A percentile compares a stretch with the other conserved stretches of the same genome.
Conservation (phyloP, 441 rosid species). For the Viola pubescens region DNA sequence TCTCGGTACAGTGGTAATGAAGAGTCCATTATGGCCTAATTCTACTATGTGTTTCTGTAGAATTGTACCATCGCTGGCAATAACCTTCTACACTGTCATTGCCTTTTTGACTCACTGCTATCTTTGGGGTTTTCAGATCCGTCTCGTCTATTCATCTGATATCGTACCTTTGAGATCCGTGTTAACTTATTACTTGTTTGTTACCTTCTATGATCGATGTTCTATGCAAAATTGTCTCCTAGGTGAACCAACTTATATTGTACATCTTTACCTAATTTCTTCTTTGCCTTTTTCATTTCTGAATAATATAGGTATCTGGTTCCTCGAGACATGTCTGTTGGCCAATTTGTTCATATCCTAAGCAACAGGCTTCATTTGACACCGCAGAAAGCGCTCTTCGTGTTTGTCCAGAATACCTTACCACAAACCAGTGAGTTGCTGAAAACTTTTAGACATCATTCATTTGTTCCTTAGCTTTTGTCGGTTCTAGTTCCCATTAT, state of each 20-base stretch:
- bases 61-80: too few relatives aligned
- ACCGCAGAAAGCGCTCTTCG: constrained; percentile 76
- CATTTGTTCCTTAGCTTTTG: background rate
- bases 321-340: constrained; percentile 84
- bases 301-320: constrained; percentile 48
- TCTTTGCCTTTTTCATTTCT: background rate
- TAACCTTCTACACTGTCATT: too few relatives aligned
- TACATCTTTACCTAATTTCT: background rate
- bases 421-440: constrained; percentile 61
- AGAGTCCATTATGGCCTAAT: too few relatives aligned
- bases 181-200: too few relatives aligned
- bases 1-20: too few relatives aligned
- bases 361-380: constrained; percentile 57
- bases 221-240: too few relatives aligned
- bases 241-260: background rate
- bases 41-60: too few relatives aligned
- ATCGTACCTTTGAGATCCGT: too few relatives aligned
- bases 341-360: constrained; percentile 79
- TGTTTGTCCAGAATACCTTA: constrained; percentile 70
- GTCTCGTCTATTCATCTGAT: too few relatives aligned
- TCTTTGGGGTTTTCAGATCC: too few relatives aligned
- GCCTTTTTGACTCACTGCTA: too few relatives aligned
- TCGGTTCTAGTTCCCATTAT: background rate
- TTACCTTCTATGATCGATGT: too few relatives aligned
- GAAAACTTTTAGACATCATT: background rate